Evolutionary conservation across 257 asterid species (phyloP).

Genomic region (Primulina eburnea): DNA sequence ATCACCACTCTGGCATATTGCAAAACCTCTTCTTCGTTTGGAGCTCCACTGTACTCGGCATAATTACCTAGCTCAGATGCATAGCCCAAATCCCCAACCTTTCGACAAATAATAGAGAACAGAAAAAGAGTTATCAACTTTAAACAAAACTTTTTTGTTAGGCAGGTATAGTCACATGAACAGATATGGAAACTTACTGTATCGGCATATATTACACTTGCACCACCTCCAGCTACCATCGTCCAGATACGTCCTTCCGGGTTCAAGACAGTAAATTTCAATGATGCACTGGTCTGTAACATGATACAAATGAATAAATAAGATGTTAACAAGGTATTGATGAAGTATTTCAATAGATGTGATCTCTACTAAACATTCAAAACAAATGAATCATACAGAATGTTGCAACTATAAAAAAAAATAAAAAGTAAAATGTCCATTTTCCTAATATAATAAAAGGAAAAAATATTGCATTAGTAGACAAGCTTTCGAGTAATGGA

Average conservation of each 20-base stretch:
- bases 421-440: no score
- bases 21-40: conserved; percentile 88
- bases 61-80: conserved; percentile 95
- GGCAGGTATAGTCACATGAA: conserved; percentile 15
- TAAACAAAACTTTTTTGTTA: conserved; percentile 13
- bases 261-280: conserved; percentile 88
- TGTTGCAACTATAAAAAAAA: background rate
- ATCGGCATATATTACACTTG: conserved; percentile 94
- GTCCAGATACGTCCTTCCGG: conserved; percentile 99
- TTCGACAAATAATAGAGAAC: conserved; percentile 3
- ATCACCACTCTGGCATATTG: conserved; percentile 91
- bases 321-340: conserved; percentile 11
- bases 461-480: conserved; percentile 4
- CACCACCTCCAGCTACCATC: conserved; percentile 99
- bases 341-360: background rate
- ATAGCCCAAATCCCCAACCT: conserved; percentile 92
- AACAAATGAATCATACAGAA: background rate
- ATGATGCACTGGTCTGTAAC: conserved; percentile 88
- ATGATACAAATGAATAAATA: conserved; percentile 18
- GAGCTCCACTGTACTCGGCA: conserved; percentile 98
- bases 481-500: background rate
- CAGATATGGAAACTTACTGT: conserved; percentile 52
- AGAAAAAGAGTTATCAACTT: background rate
- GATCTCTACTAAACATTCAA: background rate
- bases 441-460: background rate